Evolutionary conservation across 805 yeast genomes (phyloP).

Genomic region (Ogataea wickerhamii): DNA sequence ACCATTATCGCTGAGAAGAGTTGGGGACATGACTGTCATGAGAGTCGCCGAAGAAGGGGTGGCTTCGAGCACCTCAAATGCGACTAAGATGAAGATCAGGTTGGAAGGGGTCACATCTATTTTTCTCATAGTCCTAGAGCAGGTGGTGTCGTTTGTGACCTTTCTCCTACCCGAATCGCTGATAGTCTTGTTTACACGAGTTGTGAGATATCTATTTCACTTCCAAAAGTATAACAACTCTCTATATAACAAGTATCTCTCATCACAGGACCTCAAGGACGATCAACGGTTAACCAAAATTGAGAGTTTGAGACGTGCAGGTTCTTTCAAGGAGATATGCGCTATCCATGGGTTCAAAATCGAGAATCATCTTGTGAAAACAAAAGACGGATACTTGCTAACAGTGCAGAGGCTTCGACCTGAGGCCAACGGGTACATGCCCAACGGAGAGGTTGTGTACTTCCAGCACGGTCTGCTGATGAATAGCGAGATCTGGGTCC

Average conservation of each 20-base stretch:
- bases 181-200: constrained; percentile 21
- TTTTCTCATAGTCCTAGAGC: constrained; percentile 25
- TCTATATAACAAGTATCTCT: constrained; percentile 23
- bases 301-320: constrained; percentile 42
- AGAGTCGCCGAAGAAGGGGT: neutral
- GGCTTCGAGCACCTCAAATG: constrained; percentile 1
- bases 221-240: constrained; percentile 20
- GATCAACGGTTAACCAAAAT: constrained; percentile 21
- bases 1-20: no score
- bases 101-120: constrained; percentile 23
- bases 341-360: constrained; percentile 61
- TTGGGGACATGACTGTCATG: no score
- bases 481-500: constrained; percentile 73
- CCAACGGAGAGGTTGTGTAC: constrained; percentile 56
- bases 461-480: constrained; percentile 90
- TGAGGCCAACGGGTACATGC: constrained; percentile 25
- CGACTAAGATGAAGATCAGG: constrained; percentile 6
- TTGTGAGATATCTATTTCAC: constrained; percentile 20
- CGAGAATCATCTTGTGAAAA: constrained; percentile 74
- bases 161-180: constrained; percentile 24
- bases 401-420: constrained; percentile 67
- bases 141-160: constrained; percentile 24
- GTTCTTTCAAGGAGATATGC: constrained; percentile 63
- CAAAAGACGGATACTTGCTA: constrained; percentile 72
- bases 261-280: constrained; percentile 10